Base-by-base conservation (phyloP, 352 stramenopile genomes). In the Phytophthora fragariae region DNA sequence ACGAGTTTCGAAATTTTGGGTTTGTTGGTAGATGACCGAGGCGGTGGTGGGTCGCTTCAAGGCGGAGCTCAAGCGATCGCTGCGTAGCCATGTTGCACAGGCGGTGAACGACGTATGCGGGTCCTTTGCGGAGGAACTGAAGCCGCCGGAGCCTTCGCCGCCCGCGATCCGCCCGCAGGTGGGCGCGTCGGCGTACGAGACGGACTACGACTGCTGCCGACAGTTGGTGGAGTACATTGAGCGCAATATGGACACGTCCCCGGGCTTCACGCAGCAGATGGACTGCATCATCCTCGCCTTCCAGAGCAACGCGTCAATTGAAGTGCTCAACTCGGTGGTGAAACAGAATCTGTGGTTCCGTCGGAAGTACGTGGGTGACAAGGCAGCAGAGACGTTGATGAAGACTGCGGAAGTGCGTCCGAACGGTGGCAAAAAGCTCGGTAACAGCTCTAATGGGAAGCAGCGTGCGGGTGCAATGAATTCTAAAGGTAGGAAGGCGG, bases 211-310 rank as follows among this genome's bases (percentile, higher is more conserved):
- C 21, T 88, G 79, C 74, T 91, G 82, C 69, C 66, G 76, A 50
- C 78, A 66, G 21, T 62, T 91, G 57, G 80, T 89, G 27, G n/a
- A 65, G 49, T 90, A 88, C 61, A 90, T 90, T 57, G 57, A 56
- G 3, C 65, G 41, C 2, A 84, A 90, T 66, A 89, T 91, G 82
- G 70, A 70, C 46, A 91, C 82, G 37, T 86, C 82, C 46, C 70
- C 68, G 17, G 75, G 78, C 31, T 91, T 91, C 60, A 64, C 62
- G 15, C 64, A 85, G 66, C 82, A 91, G 60, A 91, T 91, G 84
- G 82, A 89, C 53, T 80, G 84, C 47, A 77, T 91, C 44, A 89
- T 91, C 44, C 75, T 89, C 19, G 82, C 82, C 7, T 90, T 72
- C 59, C 82, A 90, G 62, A 90, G 78, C 58, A 76, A 77, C 35